Conservation (phyloP, 495 filamentous ascomycete species). For the Antarctomyces pellizariae region DNA sequence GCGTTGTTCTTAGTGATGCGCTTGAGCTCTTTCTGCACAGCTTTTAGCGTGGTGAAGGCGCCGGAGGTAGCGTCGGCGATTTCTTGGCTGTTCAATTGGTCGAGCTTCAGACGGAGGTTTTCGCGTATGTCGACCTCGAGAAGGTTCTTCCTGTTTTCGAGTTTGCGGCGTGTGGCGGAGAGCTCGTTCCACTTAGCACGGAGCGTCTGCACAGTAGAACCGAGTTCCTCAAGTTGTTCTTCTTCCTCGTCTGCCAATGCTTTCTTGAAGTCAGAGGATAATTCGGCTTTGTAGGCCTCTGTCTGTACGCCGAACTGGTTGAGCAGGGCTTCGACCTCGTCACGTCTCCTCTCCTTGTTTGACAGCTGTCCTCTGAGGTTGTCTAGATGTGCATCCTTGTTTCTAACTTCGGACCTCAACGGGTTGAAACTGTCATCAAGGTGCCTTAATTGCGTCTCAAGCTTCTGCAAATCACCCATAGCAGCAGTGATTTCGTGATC, state of each 20-base stretch:
- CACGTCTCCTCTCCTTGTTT: constrained; percentile 35
- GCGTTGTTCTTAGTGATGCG: constrained; percentile 37
- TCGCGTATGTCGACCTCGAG: constrained; percentile 71
- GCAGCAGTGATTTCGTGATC: constrained; percentile 74
- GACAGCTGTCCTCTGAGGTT: constrained; percentile 54
- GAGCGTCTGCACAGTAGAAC: constrained; percentile 41
- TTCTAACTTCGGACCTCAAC: constrained; percentile 44
- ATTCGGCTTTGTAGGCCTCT: constrained; percentile 47
- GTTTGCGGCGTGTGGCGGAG: constrained; percentile 45
- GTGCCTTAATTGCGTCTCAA: constrained; percentile 55
- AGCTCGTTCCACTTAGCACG: constrained; percentile 51
- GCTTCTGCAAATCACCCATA: constrained; percentile 56
- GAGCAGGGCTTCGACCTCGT: constrained; percentile 53
- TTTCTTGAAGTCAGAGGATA: constrained; percentile 79
- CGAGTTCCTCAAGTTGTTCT: constrained; percentile 47
- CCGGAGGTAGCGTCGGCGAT: constrained; percentile 38
- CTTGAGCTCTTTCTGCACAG: constrained; percentile 63
- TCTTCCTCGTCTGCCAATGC: constrained; percentile 67
- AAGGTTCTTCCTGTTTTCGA: constrained; percentile 52
- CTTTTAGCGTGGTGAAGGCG: constrained; percentile 44
- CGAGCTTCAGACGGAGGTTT: constrained; percentile 63
- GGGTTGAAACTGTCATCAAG: constrained; percentile 69
- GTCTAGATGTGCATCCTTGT: constrained; percentile 45
- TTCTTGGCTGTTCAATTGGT: constrained; percentile 62
- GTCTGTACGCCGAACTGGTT: constrained; percentile 54